A percentile compares a stretch with the other conserved stretches of the same genome.
Evolutionary conservation across 169 alveolate species (phyloP).

Genomic region (Cystoisospora suis): DNA sequence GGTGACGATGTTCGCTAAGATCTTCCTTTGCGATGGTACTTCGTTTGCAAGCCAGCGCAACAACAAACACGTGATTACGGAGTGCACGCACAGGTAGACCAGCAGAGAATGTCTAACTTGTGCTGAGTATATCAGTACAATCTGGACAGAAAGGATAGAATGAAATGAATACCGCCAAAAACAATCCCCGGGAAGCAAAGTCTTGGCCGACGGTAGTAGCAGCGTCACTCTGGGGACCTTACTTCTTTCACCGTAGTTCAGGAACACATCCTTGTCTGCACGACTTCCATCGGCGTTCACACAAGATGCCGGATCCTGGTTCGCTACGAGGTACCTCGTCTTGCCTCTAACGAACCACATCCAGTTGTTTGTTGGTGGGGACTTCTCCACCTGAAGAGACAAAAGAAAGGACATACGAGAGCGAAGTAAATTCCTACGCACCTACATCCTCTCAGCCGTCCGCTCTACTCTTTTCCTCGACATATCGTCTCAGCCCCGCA

Average conservation of each 20-base stretch:
- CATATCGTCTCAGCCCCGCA: no score
- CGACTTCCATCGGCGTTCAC: conserved; percentile 21
- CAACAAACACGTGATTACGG: no score
- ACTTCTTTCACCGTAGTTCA: background rate
- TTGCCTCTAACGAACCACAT: conserved; percentile 29
- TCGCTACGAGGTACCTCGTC: conserved; percentile 6
- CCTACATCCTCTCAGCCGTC: no score
- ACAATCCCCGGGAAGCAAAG: no score
- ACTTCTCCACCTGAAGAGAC: conserved; percentile 13
- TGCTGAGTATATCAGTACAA: background rate
- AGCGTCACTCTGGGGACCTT: no score
- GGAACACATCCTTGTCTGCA: conserved; percentile 31
- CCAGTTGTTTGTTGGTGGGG: conserved; percentile 28
- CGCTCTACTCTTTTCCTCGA: no score
- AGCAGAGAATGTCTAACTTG: background rate
- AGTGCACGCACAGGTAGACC: background rate
- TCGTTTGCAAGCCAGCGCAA: no score
- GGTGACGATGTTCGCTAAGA: no score
- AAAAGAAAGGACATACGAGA: background rate
- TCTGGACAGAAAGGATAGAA: background rate
- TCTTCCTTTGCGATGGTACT: no score
- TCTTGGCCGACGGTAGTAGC: no score
- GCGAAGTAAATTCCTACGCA: no score
- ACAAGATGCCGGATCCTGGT: conserved; percentile 23
- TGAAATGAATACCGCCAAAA: background rate